Conservation (phyloP, 106 monocot genomes). For the Apostasia ramifera region DNA sequence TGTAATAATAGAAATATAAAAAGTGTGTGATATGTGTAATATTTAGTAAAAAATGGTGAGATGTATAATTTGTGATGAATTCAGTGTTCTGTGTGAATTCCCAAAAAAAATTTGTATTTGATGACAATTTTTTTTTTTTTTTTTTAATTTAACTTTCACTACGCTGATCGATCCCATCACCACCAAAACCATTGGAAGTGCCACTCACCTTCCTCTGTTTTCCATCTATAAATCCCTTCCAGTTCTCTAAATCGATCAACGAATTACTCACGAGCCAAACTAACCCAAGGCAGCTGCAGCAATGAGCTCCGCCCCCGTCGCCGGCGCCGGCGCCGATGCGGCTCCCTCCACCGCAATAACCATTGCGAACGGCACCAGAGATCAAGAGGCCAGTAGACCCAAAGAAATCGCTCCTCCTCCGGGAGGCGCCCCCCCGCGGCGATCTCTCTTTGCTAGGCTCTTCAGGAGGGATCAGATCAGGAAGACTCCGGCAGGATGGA, state of each 20-base stretch:
- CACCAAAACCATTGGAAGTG: not conserved
- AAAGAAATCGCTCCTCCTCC: not conserved
- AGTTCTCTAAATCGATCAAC: not conserved
- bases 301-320: conserved; percentile 1
- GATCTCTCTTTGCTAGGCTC: conserved; percentile 1
- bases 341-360: conserved; percentile 8
- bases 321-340: not conserved
- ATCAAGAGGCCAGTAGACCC: not conserved
- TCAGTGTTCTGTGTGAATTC: too few relatives aligned
- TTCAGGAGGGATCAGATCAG: conserved; percentile 2
- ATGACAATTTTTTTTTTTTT: too few relatives aligned
- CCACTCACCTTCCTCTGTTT: not conserved
- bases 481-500: not conserved
- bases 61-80: too few relatives aligned
- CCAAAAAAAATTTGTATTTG: too few relatives aligned
- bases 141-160: too few relatives aligned
- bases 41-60: too few relatives aligned
- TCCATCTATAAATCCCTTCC: not conserved
- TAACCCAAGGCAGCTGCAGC: not conserved
- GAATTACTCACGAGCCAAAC: not conserved
- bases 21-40: too few relatives aligned
- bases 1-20: too few relatives aligned
- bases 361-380: not conserved
- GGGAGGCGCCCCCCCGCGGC: not conserved
- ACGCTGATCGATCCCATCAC: not conserved